Percentiles rank a stretch among this genome's conserved stretches.
Evolutionary conservation across 805 yeast genomes (phyloP).

Genomic region (Kuraishia capsulata): DNA sequence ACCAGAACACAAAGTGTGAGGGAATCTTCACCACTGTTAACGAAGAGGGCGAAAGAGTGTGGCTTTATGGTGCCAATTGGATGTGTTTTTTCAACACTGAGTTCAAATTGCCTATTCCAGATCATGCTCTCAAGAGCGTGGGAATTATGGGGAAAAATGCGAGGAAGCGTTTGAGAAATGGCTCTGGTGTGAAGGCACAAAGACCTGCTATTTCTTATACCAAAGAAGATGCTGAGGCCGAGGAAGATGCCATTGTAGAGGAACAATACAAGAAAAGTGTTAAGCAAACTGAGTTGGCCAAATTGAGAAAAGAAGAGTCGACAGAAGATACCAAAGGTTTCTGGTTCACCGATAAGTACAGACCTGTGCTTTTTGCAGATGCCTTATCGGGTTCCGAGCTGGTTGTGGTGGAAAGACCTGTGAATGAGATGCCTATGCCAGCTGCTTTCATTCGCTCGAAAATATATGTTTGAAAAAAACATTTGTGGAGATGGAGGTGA

Average conservation of each 20-base stretch:
- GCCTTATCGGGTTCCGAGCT: conserved; percentile 44
- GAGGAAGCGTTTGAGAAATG: conserved; percentile 23
- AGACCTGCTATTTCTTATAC: not conserved
- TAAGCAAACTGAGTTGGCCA: conserved; percentile 6
- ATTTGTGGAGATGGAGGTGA: no score
- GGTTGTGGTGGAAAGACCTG: conserved; percentile 71
- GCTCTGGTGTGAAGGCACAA: conserved; percentile 10
- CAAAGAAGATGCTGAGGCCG: conserved; percentile 21
- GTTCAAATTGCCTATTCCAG: conserved; percentile 42
- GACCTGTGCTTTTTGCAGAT: conserved; percentile 58
- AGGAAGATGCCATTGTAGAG: conserved; percentile 9
- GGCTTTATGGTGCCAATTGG: conserved; percentile 91
- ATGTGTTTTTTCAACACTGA: conserved; percentile 62
- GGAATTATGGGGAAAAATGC: conserved; percentile 10
- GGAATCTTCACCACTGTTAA: conserved; percentile 46
- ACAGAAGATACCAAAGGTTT: conserved; percentile 35
- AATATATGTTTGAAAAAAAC: conserved; percentile 32
- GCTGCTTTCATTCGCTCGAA: conserved; percentile 62
- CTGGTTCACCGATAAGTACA: conserved; percentile 71
- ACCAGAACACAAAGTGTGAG: conserved; percentile 55
- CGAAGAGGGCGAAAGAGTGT: conserved; percentile 28
- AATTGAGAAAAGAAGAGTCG: conserved; percentile 6
- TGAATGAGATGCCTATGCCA: conserved; percentile 42
- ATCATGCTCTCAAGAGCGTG: conserved; percentile 16
- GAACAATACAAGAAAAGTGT: not conserved